A percentile compares a stretch with the other conserved stretches of the same genome.
Conservation (phyloP, 306 rosid genomes). For the Prinsepia uniflora region DNA sequence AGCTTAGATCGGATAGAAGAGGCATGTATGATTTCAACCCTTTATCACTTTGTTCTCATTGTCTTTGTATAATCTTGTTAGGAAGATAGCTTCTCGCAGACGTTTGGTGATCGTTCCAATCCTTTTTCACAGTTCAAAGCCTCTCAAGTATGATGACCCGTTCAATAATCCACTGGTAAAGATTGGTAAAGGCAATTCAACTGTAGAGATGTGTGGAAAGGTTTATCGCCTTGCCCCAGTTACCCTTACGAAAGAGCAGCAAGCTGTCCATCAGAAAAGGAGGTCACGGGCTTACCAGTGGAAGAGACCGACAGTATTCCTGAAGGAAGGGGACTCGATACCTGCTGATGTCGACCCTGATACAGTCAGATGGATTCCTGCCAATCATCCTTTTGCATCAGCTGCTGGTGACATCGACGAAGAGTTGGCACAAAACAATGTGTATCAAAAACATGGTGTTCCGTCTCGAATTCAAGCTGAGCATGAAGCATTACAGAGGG, state of each 20-base stretch:
- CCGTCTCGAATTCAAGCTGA: constrained; percentile 94
- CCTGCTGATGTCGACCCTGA: constrained; percentile 93
- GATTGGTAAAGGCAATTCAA: constrained; percentile 65
- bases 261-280: constrained; percentile 74
- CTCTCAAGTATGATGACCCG: constrained; percentile 89
- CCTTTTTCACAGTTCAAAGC: constrained; percentile 53
- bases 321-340: constrained; percentile 74
- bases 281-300: constrained; percentile 90
- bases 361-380: constrained; percentile 89
- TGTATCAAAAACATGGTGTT: constrained; percentile 85
- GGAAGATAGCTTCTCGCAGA: not conserved
- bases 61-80: not conserved
- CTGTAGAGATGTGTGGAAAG: constrained; percentile 92
- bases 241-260: constrained; percentile 84
- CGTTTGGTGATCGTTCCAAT: not conserved
- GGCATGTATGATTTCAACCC: constrained; percentile 81
- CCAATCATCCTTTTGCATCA: constrained; percentile 94
- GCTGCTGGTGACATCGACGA: constrained; percentile 79
- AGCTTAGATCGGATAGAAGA: constrained; percentile 93
- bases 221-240: constrained; percentile 89
- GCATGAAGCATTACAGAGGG: constrained; percentile 86
- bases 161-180: constrained; percentile 88
- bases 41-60: not conserved
- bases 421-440: constrained; percentile 80
- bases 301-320: constrained; percentile 91